phyloP scores from a whole-genome alignment of 2,329 filamentous ascomycete genomes.

The Xylaria arbuscula region DNA sequence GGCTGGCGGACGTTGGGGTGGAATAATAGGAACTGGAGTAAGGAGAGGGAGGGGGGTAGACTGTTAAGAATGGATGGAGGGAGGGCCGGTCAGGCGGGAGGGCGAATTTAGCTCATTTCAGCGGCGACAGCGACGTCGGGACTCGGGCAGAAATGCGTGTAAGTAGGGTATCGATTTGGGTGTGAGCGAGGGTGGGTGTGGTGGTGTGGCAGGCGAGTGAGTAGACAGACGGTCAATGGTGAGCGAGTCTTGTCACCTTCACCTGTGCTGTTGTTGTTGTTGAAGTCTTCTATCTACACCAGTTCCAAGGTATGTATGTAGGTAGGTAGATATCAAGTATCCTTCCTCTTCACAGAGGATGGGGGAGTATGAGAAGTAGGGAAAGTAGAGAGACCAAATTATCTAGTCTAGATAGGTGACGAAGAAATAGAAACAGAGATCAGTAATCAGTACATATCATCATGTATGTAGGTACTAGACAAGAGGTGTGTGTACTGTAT shows the following conservation, averaged over 20 bases:
- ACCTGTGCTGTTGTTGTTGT: conserved; percentile 4
- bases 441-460: conserved; percentile 22
- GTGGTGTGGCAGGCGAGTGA: neutral
- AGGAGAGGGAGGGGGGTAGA: conserved; percentile 1
- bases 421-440: conserved; percentile 21
- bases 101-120: conserved; percentile 40
- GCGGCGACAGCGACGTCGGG: conserved; percentile 33
- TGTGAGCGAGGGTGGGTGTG: conserved; percentile 21
- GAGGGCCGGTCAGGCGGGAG: conserved; percentile 39
- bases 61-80: conserved; percentile 22
- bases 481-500: neutral
- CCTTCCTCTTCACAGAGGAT: neutral
- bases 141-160: conserved; percentile 38
- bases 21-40: conserved; percentile 22
- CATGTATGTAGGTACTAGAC: conserved; percentile 6
- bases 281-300: neutral
- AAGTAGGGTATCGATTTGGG: conserved; percentile 36
- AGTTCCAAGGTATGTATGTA: neutral
- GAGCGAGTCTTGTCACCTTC: conserved; percentile 29
- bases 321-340: neutral
- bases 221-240: conserved; percentile 7
- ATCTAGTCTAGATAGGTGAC: neutral
- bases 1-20: conserved; percentile 22
- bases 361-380: conserved; percentile 1
- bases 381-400: conserved; percentile 7